Base-by-base conservation (phyloP, 108 stramenopile genomes). In the Pelagomonas calceolata region DNA sequence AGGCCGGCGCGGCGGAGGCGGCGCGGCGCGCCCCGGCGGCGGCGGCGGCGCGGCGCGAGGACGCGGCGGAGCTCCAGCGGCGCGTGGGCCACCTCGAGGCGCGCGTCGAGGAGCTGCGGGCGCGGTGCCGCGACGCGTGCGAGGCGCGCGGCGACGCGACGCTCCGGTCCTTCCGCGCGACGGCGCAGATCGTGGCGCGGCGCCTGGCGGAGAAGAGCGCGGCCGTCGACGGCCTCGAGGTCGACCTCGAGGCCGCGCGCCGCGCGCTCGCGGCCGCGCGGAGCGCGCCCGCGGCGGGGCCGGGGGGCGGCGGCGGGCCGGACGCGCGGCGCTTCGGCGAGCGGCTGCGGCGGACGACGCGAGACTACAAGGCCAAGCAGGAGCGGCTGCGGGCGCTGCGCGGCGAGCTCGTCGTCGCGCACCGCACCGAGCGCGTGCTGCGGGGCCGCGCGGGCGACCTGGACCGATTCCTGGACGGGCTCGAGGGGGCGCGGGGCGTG, bases 401-500 rank as follows among this genome's bases (percentile, higher is more conserved):
- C n/a, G n/a, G n/a, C n/a, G n/a, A n/a, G n/a, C n/a, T n/a, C n/a
- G n/a, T n/a, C n/a, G n/a, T n/a, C n/a, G n/a, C n/a, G n/a, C n/a
- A n/a, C n/a, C n/a, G n/a, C n/a, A n/a, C n/a, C n/a, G n/a, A n/a
- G n/a, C n/a, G n/a, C n/a, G n/a, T 78, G 0, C 65, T 85, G 66
- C 74, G 81, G 45, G 43, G 71, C 16, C 73, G 86, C 43, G 88
- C 79, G 36, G 69, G 73, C 29, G 73, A 80, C 35, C 66, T 91
- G 36, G 88, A 88, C 34, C 76, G 85, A 35, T 82, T 83, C 45
- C 75, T 89, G 36, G 69, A 74, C 66, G 34, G 82, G 66, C 73
- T 88, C 73, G 91, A 91, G 73, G 81, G 74, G 65, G 51, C 79
- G 36, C 85, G 85, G 29, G 91, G 88, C 64, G 83, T 90, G n/a